Conservation (phyloP, 352 stramenopile genomes). For the Globisporangium ultimum region DNA sequence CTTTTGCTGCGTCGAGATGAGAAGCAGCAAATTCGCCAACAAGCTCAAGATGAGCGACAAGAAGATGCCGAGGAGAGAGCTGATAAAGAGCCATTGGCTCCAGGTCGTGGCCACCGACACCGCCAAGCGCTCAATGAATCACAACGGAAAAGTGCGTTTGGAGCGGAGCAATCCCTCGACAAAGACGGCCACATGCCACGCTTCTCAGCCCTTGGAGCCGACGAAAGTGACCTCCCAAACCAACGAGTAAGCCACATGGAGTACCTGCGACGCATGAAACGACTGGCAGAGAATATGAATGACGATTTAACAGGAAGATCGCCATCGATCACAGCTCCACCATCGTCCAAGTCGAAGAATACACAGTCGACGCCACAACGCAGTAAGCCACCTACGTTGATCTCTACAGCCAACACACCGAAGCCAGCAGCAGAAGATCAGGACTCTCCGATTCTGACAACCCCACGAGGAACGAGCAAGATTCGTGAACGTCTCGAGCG, state of each 20-base stretch:
- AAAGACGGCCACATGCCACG: no score
- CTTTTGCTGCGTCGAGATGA: constrained; percentile 6
- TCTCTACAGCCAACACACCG: not conserved
- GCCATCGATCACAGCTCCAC: not conserved
- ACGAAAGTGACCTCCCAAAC: constrained; percentile 41
- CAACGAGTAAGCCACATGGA: constrained; percentile 67
- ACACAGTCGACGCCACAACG: not conserved
- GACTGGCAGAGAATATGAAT: constrained; percentile 60
- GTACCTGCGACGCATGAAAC: constrained; percentile 66
- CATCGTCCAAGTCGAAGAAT: not conserved
- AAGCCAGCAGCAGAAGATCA: not conserved
- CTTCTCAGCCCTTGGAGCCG: constrained; percentile 11
- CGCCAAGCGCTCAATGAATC: constrained; percentile 27
- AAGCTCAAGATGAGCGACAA: not conserved
- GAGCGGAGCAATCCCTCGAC: not conserved
- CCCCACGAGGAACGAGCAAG: constrained; percentile 21
- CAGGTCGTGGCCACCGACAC: constrained; percentile 17
- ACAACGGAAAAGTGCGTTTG: constrained; percentile 6
- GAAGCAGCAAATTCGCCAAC: not conserved
- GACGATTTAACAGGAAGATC: constrained; percentile 36
- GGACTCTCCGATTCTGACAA: not conserved
- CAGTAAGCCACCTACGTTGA: not conserved
- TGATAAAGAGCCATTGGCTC: not conserved
- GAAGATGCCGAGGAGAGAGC: not conserved
- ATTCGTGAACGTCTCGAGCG: constrained; percentile 30